Base-by-base conservation (phyloP, 805 yeast genomes). In the Candida ficus region DNA sequence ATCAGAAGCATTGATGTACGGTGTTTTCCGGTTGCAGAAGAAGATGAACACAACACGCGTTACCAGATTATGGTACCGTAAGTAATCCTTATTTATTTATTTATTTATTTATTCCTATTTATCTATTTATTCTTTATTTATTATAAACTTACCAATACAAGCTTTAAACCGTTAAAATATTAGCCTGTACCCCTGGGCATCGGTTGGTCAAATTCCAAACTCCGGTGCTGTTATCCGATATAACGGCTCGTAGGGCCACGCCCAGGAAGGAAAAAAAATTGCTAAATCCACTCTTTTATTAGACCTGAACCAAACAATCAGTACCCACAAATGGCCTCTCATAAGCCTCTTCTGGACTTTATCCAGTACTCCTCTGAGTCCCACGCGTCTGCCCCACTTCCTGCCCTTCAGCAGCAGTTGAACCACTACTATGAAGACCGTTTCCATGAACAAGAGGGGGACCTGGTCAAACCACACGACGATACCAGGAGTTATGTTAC, bases 1-100 rank as follows among this genome's bases (percentile, higher is more conserved):
- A 19, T 75, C 90, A 39, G 95, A 86, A 67, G 95, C 95, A 3
- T 78, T 86, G 64, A 76, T 86, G 89, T 86, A 86, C 61, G 95
- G 95, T 44, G 82, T 86, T 26, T 83, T 86, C 73, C 90, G 83
- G 67, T 71, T 86, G 53, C 95, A 87, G 65, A 83, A 83, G 78
- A 87, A 86, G 74, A 86, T 86, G 89, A 77, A 86, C 75, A 75
- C 76, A 60, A 80, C 83, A 47, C 80, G 82, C 63, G 76, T 82
- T 52, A 83, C 90, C 44, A 73, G 95, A 63, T 73, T 87, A 73
- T 85, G 95, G 95, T 85, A 85, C 71, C 77, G 95, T 67, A 67
- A 65, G 56, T 68, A 57, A 49, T 13, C 6, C 12, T 26, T 21
- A 36, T 25, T 37, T 30, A 33, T 32, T 33, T 32, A 21, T 32